A percentile compares a stretch with the other conserved stretches of the same genome.
phyloP scores from a whole-genome alignment of 441 rosid genomes.

The Arabidopsis lyrata region DNA sequence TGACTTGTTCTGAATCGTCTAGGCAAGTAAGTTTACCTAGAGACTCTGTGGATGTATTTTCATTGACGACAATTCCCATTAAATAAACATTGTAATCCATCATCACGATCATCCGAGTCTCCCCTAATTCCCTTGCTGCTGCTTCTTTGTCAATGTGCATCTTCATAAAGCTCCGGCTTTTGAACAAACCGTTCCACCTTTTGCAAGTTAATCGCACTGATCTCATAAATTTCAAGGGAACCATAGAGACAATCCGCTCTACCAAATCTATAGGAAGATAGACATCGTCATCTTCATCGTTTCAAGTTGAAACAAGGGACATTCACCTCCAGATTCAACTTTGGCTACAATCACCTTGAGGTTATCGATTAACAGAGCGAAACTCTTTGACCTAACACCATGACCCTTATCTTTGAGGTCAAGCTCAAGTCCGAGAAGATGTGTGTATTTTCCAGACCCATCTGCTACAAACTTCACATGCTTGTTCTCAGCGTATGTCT shows the following conservation, averaged over 20 bases:
- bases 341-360: conserved; percentile 92
- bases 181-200: neutral
- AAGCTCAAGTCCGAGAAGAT: conserved; percentile 89
- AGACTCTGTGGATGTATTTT: neutral
- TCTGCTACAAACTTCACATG: conserved; percentile 88
- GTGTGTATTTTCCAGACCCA: conserved; percentile 83
- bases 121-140: neutral
- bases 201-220: neutral
- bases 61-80: neutral
- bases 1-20: neutral
- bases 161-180: neutral
- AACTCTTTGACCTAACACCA: conserved; percentile 86
- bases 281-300: neutral
- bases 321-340: conserved; percentile 77
- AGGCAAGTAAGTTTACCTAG: conserved; percentile 11
- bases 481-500: conserved; percentile 90
- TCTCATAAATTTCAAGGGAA: neutral
- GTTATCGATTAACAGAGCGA: conserved; percentile 83
- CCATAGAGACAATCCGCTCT: neutral
- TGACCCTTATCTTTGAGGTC: conserved; percentile 87
- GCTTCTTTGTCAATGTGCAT: neutral
- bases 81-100: neutral
- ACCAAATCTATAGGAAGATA: neutral
- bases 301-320: neutral
- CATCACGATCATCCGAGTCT: neutral